Conservation (phyloP, 139 green algal species). For the Haematococcus lacustris region DNA sequence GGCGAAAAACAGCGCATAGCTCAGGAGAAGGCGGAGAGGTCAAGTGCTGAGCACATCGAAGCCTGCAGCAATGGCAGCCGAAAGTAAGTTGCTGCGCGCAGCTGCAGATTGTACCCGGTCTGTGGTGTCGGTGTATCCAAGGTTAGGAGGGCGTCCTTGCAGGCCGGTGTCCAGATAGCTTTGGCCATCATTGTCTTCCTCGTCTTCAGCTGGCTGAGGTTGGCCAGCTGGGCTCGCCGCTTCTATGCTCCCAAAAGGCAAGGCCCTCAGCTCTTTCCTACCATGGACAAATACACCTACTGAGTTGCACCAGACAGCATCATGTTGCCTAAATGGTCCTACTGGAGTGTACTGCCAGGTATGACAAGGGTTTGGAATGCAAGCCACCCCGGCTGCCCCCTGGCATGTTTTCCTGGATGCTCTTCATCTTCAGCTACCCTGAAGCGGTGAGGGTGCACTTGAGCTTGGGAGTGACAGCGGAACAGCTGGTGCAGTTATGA, state of each 20-base stretch:
- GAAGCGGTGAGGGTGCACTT: neutral
- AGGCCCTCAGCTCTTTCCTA: neutral
- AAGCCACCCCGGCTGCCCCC: neutral
- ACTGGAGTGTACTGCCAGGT: neutral
- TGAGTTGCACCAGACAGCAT: neutral
- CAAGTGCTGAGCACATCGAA: no score
- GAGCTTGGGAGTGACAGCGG: no score
- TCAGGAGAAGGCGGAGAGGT: no score
- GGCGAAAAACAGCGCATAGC: no score
- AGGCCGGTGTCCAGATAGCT: neutral
- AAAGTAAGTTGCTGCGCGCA: no score
- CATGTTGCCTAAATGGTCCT: neutral
- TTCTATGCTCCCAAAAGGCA: neutral
- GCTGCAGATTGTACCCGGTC: no score
- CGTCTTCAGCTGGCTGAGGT: neutral
- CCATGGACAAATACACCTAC: neutral
- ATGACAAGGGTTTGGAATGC: neutral
- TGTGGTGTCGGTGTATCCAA: no score
- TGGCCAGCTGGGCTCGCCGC: neutral
- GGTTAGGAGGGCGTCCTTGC: no score
- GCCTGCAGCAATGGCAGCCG: no score
- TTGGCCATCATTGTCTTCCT: neutral
- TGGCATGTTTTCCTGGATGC: neutral
- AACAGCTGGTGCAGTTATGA: no score
- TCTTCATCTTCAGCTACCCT: neutral